Percentiles rank a stretch among this genome's conserved stretches.
These are phyloP conservation scores for Westerdykella aurantiaca DNA, from an alignment of 2,329 filamentous ascomycete genomes.

Conservation along the genomic window DNA sequence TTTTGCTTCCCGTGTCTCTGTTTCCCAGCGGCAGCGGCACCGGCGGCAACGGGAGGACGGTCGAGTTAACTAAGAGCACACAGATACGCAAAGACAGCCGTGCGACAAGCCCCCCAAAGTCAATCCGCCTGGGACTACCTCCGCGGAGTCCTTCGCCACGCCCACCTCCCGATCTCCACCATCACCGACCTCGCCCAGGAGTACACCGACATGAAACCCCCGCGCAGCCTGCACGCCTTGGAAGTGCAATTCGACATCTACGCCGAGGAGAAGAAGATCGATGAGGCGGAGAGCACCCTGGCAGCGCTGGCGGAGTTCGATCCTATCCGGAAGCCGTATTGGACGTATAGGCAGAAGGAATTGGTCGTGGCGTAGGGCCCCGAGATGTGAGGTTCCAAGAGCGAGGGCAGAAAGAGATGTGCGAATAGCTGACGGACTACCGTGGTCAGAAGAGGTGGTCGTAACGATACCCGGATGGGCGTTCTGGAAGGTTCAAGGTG, in stretches of 20 bases:
- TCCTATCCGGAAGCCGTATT: slow-evolving; percentile 84
- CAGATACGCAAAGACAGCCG: slow-evolving; percentile 60
- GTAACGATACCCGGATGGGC: slow-evolving; percentile 22
- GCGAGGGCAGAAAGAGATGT: slow-evolving; percentile 2
- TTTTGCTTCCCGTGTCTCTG: slow-evolving; percentile 8
- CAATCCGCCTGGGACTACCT: slow-evolving; percentile 93
- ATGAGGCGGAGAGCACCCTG: slow-evolving; percentile 64
- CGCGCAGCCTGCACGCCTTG: slow-evolving; percentile 57
- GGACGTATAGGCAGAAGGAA: slow-evolving; percentile 64
- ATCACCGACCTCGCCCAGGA: slow-evolving; percentile 50
- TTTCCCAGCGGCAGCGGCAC: not conserved
- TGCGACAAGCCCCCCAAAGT: slow-evolving; percentile 81
- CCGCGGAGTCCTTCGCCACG: slow-evolving; percentile 66
- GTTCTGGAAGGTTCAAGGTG: slow-evolving; percentile 7
- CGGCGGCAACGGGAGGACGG: not conserved
- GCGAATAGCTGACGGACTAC: slow-evolving; percentile 1
- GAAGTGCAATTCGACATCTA: slow-evolving; percentile 68
- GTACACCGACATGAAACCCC: slow-evolving; percentile 48
- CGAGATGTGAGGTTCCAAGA: slow-evolving; percentile 1
- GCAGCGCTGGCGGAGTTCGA: slow-evolving; percentile 78
- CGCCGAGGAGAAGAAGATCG: slow-evolving; percentile 47
- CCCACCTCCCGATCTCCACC: slow-evolving; percentile 46
- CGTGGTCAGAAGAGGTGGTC: not conserved
- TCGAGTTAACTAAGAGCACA: slow-evolving; percentile 12
- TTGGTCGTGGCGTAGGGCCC: slow-evolving; percentile 20